These are phyloP conservation scores for Flaveria linearis DNA, from an alignment of 129 eudicot species.

Conservation along the genomic window DNA sequence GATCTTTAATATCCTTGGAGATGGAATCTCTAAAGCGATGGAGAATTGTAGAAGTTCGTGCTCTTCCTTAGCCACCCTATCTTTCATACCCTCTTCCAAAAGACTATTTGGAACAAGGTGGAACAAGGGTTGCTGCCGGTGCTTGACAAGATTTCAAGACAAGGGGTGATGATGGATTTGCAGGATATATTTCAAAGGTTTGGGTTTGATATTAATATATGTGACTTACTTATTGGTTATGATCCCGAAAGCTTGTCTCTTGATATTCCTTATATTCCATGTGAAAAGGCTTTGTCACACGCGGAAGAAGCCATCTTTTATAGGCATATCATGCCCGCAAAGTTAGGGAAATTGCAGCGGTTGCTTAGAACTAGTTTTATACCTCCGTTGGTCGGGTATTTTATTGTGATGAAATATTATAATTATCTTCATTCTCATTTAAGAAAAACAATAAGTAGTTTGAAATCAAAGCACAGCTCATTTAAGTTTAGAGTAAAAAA, in stretches of 20 bases:
- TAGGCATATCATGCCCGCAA: constrained; percentile 48
- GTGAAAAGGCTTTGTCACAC: constrained; percentile 27
- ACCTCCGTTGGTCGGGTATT: too few relatives aligned
- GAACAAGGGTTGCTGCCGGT: constrained; percentile 15
- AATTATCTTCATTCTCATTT: too few relatives aligned
- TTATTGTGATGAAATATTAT: too few relatives aligned
- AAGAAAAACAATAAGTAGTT: too few relatives aligned
- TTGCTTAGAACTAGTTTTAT: neutral
- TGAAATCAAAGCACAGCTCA: too few relatives aligned
- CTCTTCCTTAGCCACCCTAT: neutral
- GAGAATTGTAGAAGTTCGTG: constrained; percentile 21
- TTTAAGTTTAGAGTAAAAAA: too few relatives aligned
- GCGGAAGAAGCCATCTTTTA: constrained; percentile 33
- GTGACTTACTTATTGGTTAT: constrained; percentile 27
- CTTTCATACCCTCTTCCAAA: constrained; percentile 24
- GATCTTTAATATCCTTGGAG: constrained; percentile 42
- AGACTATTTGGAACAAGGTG: constrained; percentile 13
- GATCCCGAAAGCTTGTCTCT: constrained; percentile 38
- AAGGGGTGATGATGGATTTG: constrained; percentile 39
- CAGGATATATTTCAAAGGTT: constrained; percentile 54
- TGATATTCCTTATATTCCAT: constrained; percentile 32
- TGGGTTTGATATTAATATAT: constrained; percentile 44
- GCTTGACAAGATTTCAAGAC: constrained; percentile 16
- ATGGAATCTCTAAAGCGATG: constrained; percentile 43
- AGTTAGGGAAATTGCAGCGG: constrained; percentile 13